phyloP scores from a whole-genome alignment of 2,329 filamentous ascomycete genomes.

The Penicillium oxalicum region DNA sequence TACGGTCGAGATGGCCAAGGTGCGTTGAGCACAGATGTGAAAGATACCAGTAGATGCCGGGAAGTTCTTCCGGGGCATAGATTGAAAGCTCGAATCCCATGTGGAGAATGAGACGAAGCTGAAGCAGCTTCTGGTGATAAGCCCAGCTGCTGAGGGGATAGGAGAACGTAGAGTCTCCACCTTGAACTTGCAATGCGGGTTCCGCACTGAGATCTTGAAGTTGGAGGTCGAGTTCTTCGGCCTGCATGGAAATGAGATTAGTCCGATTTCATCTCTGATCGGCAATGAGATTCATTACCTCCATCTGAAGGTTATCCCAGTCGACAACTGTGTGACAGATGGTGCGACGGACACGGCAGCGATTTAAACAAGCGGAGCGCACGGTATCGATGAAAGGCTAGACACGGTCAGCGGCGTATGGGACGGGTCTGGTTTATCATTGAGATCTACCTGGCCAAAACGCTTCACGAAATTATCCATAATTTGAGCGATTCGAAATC shows the following conservation, averaged over 20 bases:
- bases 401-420: not conserved
- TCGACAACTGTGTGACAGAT: conserved; percentile 76
- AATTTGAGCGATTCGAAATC: conserved; percentile 64
- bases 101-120: conserved; percentile 82
- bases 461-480: conserved; percentile 64
- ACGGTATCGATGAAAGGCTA: conserved; percentile 78
- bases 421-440: not conserved
- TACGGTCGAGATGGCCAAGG: conserved; percentile 64
- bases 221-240: conserved; percentile 65
- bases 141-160: conserved; percentile 82
- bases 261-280: not conserved
- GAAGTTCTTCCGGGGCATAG: conserved; percentile 78
- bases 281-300: conserved; percentile 45
- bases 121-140: conserved; percentile 80
- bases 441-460: conserved; percentile 41
- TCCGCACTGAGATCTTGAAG: conserved; percentile 59
- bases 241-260: conserved; percentile 24
- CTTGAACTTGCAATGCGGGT: conserved; percentile 49
- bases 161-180: conserved; percentile 55
- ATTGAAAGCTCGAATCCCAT: conserved; percentile 91
- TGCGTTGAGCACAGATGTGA: conserved; percentile 65
- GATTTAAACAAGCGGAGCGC: conserved; percentile 79
- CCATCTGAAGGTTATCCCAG: conserved; percentile 77
- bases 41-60: conserved; percentile 87
- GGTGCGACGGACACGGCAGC: conserved; percentile 82